phyloP scores from a whole-genome alignment of 1,139 yeast genomes.

The Eremothecium sinecaudum region DNA sequence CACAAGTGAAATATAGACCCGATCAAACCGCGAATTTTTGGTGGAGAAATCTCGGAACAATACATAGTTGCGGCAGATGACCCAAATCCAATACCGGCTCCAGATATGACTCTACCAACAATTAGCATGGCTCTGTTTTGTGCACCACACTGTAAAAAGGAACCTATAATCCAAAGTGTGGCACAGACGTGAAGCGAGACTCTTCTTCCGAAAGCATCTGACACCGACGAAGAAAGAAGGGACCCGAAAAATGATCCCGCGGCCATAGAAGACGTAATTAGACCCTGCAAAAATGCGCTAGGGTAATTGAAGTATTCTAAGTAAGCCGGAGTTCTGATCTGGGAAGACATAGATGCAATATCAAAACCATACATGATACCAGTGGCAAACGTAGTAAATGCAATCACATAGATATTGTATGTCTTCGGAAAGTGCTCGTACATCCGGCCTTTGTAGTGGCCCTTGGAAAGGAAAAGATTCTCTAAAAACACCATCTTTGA shows the following conservation, averaged over 20 bases:
- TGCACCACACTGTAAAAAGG: constrained; percentile 36
- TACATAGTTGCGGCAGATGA: constrained; percentile 52
- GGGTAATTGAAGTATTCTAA: constrained; percentile 37
- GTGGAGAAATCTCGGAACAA: constrained; percentile 54
- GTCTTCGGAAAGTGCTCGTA: constrained; percentile 27
- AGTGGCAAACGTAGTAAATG: constrained; percentile 42
- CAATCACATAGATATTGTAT: constrained; percentile 41
- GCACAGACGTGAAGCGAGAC: constrained; percentile 42
- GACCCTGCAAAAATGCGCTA: constrained; percentile 44
- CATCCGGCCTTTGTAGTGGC: constrained; percentile 15
- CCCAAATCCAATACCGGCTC: constrained; percentile 52
- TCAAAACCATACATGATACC: constrained; percentile 60
- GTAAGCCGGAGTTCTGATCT: constrained; percentile 39
- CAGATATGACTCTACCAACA: constrained; percentile 45
- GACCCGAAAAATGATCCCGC: constrained; percentile 54
- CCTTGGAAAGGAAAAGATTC: too few relatives aligned
- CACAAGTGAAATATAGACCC: constrained; percentile 58
- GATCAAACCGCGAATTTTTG: constrained; percentile 53
- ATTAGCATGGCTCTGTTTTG: constrained; percentile 33
- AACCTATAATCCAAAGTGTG: constrained; percentile 39
- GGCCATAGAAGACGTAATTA: constrained; percentile 52
- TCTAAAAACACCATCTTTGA: too few relatives aligned
- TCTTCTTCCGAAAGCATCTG: constrained; percentile 55
- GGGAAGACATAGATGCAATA: constrained; percentile 56
- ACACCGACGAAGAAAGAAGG: constrained; percentile 38